Percentiles rank a stretch among this genome's conserved stretches.
Conservation (phyloP, 179 eudicot species). For the Sideroxylon spinosum region DNA sequence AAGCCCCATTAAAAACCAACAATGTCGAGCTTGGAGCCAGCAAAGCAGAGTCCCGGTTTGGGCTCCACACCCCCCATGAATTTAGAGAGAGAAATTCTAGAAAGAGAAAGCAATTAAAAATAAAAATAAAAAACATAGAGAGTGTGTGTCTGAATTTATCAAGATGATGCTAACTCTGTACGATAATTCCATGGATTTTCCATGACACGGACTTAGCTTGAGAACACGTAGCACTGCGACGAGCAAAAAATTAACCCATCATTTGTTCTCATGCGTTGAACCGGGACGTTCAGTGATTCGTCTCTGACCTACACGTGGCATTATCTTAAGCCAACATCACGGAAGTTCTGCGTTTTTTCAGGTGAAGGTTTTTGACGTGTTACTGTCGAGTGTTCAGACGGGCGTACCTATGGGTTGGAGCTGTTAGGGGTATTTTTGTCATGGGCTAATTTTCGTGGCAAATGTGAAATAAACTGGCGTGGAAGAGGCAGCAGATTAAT, state of each 20-base stretch:
- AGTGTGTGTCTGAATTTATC: slow-evolving; percentile 11
- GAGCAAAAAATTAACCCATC: no score
- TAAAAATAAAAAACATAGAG: not conserved
- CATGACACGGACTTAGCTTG: not conserved
- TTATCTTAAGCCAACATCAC: not conserved
- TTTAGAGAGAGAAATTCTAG: no score
- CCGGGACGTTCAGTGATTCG: not conserved
- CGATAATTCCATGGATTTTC: slow-evolving; percentile 13
- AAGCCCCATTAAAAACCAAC: slow-evolving; percentile 56
- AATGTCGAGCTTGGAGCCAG: slow-evolving; percentile 66
- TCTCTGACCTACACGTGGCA: not conserved
- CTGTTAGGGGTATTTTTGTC: no score
- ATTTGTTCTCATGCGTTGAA: no score
- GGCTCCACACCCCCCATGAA: slow-evolving; percentile 17
- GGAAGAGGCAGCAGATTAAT: no score
- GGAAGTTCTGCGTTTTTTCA: not conserved
- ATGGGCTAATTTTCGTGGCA: no score
- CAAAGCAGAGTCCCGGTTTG: slow-evolving; percentile 49
- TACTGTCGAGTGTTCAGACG: not conserved
- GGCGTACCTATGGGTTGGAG: no score
- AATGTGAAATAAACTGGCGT: no score
- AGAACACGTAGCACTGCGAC: not conserved
- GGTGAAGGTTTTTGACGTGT: not conserved
- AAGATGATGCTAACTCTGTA: not conserved
- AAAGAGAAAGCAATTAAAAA: not conserved